These are phyloP conservation scores for Bipolaris oryzae DNA, from an alignment of 2,329 filamentous ascomycete genomes.

Conservation along the genomic window DNA sequence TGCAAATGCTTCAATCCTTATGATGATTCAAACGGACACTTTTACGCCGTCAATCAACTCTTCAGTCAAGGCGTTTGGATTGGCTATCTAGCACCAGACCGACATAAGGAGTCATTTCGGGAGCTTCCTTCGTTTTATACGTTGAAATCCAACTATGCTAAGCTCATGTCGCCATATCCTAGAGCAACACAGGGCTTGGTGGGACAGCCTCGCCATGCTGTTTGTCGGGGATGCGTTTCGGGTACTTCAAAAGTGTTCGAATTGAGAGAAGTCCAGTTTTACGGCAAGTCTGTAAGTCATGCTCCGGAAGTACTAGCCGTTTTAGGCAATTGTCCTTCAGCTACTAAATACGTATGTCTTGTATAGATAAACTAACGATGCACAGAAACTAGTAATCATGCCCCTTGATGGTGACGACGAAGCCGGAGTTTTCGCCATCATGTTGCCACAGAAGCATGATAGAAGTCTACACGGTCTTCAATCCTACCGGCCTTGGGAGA, in stretches of 20 bases:
- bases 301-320: too few relatives aligned
- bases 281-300: conserved; percentile 14
- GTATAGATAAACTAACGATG: not conserved
- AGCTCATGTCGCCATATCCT: conserved; percentile 16
- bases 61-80: conserved; percentile 28
- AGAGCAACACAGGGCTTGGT: conserved; percentile 2
- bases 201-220: conserved; percentile 16
- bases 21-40: conserved; percentile 15
- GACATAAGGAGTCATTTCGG: conserved; percentile 16
- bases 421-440: conserved; percentile 26
- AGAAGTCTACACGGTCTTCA: conserved; percentile 19
- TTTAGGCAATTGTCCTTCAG: not conserved
- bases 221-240: conserved; percentile 28
- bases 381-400: conserved; percentile 28
- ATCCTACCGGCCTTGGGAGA: conserved; percentile 23
- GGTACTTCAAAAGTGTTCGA: conserved; percentile 16
- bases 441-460: conserved; percentile 22
- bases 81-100: conserved; percentile 25
- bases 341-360: too few relatives aligned
- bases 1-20: conserved; percentile 22
- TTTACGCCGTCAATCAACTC: conserved; percentile 20
- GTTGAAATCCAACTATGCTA: conserved; percentile 17
- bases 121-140: conserved; percentile 20
- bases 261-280: conserved; percentile 23
- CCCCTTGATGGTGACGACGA: conserved; percentile 21